A percentile compares a stretch with the other conserved stretches of the same genome.
These are phyloP conservation scores for Globisporangium irregulare DNA, from an alignment of 352 stramenopile species.

Conservation along the genomic window DNA sequence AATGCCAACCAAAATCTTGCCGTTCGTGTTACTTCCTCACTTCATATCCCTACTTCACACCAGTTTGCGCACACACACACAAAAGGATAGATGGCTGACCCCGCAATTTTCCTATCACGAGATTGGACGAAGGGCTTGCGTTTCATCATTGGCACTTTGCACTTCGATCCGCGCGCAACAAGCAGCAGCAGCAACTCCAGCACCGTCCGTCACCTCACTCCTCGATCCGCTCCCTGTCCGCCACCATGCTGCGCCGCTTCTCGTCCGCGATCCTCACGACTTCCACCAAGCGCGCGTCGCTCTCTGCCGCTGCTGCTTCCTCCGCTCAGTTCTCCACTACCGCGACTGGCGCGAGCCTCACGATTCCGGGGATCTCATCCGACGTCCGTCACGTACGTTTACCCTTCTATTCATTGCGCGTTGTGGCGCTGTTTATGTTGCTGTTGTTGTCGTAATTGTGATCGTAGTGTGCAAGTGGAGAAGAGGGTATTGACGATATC, in stretches of 20 bases:
- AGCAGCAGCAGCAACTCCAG: conserved; percentile 15
- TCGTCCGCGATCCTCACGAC: conserved; percentile 23
- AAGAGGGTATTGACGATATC: neutral
- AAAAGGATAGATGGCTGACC: conserved; percentile 1
- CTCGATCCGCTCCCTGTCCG: neutral
- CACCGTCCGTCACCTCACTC: neutral
- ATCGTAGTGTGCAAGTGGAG: neutral
- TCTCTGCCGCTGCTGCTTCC: neutral
- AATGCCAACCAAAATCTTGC: neutral
- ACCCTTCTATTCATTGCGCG: neutral
- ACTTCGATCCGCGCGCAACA: neutral
- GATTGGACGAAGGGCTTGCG: conserved; percentile 1
- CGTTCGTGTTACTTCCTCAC: conserved; percentile 16
- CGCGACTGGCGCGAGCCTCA: conserved; percentile 37
- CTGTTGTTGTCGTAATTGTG: neutral
- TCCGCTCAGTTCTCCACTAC: conserved; percentile 32
- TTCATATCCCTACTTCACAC: conserved; percentile 27
- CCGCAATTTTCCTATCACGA: neutral
- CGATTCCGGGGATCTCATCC: conserved; percentile 59
- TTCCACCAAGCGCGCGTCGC: conserved; percentile 13
- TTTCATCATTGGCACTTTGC: conserved; percentile 10
- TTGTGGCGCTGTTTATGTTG: neutral
- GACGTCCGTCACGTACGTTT: conserved; percentile 52
- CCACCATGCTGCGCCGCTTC: conserved; percentile 46
- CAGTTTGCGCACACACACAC: neutral